Evolutionary conservation across 2,329 filamentous ascomycete species (phyloP), one percentile per base, ranked within the genome.

Genomic region (Paecilomyces formosus): DNA sequence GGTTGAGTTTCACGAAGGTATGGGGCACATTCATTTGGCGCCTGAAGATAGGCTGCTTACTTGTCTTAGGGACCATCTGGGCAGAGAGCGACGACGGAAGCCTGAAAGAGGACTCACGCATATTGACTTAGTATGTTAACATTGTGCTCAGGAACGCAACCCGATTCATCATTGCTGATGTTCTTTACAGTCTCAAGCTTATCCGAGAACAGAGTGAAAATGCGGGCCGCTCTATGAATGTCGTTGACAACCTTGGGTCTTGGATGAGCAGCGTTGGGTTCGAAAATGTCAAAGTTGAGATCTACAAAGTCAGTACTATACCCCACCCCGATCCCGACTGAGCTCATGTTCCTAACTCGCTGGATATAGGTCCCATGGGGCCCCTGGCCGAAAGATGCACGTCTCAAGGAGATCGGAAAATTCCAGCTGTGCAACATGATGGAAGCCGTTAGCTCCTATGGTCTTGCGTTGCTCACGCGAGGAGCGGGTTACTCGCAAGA

Each of bases 321-420:
- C 26, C 3, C 50, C 21, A 24, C 50, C 3, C 8, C 11, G 11
- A 21, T 13, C 22, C 21, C 9, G 5, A 54, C 11, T 12, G 8
- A 55, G 7, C 6, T 6, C 12, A 26, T 21, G 5, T 22, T 18
- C n/a, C 15, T 31, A 31, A 39, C 28, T 30, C 21, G 28, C 28
- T 21, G 11, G 4, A 55, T 13, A 30, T 24, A 30, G 57, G 51
- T 62, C 6, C 59, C 59, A 3, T 61, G 52, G n/a, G 55, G 55
- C 13, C 49, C 61, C 13, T 63, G 61, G 60, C 28, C 61, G 21
- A 61, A 55, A 26, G 60, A 62, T 33, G 31, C 24, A 18, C 51
- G 30, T 53, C 30, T 61, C 22, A 61, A 61, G 24, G 60, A 61
- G 28, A 24, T 59, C 5, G 57, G 57, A 1, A 50, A 35, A 24